These are phyloP conservation scores for Pelargonium myrrhifolium DNA, from an alignment of 441 rosid genomes.

Conservation along the genomic window DNA sequence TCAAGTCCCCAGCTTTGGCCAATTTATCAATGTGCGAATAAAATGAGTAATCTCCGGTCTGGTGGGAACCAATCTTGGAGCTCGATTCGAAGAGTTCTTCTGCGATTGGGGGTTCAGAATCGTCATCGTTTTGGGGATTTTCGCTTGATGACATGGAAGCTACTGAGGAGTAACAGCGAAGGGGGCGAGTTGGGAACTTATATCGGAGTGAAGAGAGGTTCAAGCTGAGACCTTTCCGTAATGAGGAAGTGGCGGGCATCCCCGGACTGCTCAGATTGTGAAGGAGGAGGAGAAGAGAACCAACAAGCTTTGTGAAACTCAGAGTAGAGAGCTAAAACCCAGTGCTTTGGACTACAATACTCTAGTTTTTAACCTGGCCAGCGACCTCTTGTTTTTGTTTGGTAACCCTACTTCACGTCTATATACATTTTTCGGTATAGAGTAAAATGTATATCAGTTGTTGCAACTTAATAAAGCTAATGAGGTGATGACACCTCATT, in stretches of 20 bases:
- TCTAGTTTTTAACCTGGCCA: too few species aligned
- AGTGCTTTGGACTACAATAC: too few species aligned
- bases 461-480: too few species aligned
- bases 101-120: constrained; percentile 37
- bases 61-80: constrained; percentile 61
- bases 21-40: constrained; percentile 51
- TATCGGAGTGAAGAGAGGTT: background rate
- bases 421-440: too few species aligned
- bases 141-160: background rate
- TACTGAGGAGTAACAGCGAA: background rate
- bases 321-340: background rate
- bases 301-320: background rate
- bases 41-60: constrained; percentile 67
- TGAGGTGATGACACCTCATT: too few species aligned
- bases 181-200: background rate
- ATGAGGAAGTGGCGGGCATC: background rate
- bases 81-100: constrained; percentile 44
- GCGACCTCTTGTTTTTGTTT: too few species aligned
- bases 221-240: background rate
- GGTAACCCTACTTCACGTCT: too few species aligned
- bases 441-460: too few species aligned
- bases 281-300: background rate
- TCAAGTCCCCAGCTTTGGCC: constrained; percentile 52
- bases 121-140: constrained; percentile 8
- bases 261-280: background rate